These are phyloP conservation scores for Colletotrichum higginsianum DNA, from an alignment of 2,329 filamentous ascomycete species.

Conservation along the genomic window DNA sequence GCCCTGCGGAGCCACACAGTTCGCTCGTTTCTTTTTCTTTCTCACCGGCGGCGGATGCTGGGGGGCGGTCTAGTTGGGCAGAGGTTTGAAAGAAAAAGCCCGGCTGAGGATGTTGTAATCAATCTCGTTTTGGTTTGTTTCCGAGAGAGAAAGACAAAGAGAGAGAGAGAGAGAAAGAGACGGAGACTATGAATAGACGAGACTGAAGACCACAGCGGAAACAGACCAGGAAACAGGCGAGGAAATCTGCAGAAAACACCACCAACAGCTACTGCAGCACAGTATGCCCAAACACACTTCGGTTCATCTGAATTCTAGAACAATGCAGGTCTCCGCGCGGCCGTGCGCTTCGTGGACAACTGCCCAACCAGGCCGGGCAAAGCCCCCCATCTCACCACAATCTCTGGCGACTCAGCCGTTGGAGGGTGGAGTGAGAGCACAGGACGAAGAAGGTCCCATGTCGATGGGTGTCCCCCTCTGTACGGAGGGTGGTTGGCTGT, in stretches of 20 bases:
- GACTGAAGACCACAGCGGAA: too few relatives aligned
- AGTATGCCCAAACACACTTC: not conserved
- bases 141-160: too few relatives aligned
- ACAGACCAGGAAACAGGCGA: too few relatives aligned
- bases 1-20: not conserved
- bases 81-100: too few relatives aligned
- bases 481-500: not conserved
- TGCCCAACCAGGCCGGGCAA: not conserved
- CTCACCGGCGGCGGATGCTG: too few relatives aligned
- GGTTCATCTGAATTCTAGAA: constrained; percentile 23
- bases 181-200: too few relatives aligned
- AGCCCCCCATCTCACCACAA: not conserved
- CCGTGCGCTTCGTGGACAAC: constrained; percentile 18
- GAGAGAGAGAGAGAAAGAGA: too few relatives aligned
- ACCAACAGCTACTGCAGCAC: not conserved
- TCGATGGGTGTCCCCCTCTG: constrained; percentile 2
- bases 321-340: constrained; percentile 2
- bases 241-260: too few relatives aligned
- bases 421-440: not conserved
- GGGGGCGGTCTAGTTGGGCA: too few relatives aligned
- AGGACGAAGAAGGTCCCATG: not conserved
- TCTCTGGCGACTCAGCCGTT: not conserved
- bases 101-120: too few relatives aligned
- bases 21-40: too few relatives aligned
- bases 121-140: too few relatives aligned